These are phyloP conservation scores for Thuidium tamariscinum DNA, from an alignment of 225 moss, liverwort and hornwort genomes.

Conservation along the genomic window DNA sequence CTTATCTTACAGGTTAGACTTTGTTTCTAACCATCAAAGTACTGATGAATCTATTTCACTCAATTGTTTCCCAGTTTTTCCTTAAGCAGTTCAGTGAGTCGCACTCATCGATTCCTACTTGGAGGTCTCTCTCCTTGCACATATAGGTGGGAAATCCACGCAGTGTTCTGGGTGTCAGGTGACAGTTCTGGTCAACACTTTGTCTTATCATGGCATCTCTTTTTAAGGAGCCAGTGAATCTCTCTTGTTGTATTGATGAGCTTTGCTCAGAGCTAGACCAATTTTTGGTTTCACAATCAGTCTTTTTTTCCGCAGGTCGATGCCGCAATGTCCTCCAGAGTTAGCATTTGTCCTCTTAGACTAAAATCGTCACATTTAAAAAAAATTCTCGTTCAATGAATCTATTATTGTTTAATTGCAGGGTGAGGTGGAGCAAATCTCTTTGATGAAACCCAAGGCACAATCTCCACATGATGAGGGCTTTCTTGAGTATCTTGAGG, in stretches of 20 bases:
- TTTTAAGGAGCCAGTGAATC: background rate
- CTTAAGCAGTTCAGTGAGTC: background rate
- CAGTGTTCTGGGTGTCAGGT: too few species aligned
- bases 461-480: conserved; percentile 90
- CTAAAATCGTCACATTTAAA: background rate
- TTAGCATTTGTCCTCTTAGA: background rate
- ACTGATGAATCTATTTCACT: background rate
- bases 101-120: background rate
- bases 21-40: background rate
- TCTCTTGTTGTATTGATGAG: background rate
- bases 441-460: conserved; percentile 93
- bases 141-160: background rate
- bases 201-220: background rate
- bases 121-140: background rate
- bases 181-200: background rate
- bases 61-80: background rate
- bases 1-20: conserved; percentile 84
- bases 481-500: conserved; percentile 95
- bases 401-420: conserved; percentile 8
- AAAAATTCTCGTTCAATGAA: background rate
- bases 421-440: conserved; percentile 99
- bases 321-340: background rate
- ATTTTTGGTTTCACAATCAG: background rate
- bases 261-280: background rate
- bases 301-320: background rate